Percentiles rank a stretch among this genome's conserved stretches.
These are phyloP conservation scores for Violaceomyces palustris DNA, from an alignment of 1,284 basidiomycete genomes.

Conservation along the genomic window DNA sequence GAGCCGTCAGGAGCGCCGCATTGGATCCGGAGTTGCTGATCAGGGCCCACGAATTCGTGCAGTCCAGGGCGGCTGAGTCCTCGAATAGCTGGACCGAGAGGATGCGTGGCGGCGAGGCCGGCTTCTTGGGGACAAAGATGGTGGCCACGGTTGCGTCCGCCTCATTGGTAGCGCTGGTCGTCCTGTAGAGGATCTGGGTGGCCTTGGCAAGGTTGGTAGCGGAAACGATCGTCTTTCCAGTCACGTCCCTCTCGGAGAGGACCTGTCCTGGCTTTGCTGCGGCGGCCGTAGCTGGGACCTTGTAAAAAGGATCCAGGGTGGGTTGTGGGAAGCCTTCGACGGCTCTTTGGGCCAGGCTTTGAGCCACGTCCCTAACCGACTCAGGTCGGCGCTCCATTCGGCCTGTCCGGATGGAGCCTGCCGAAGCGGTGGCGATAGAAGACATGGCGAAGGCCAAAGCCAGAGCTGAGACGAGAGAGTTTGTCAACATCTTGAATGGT, in stretches of 20 bases:
- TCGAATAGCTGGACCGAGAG: slow-evolving; percentile 30
- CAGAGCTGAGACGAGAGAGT: too few relatives aligned
- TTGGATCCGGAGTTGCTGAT: slow-evolving; percentile 5
- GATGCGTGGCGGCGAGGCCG: slow-evolving; percentile 27
- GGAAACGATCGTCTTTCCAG: slow-evolving; percentile 16
- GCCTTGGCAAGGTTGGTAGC: slow-evolving; percentile 11
- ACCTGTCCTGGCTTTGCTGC: slow-evolving; percentile 22
- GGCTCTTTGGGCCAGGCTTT: too few relatives aligned
- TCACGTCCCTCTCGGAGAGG: slow-evolving; percentile 14
- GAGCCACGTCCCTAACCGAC: too few relatives aligned
- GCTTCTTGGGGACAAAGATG: slow-evolving; percentile 30
- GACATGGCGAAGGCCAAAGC: too few relatives aligned
- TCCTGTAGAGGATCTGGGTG: slow-evolving; percentile 36
- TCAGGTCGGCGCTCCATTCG: too few relatives aligned
- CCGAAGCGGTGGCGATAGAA: too few relatives aligned
- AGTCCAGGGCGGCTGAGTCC: slow-evolving; percentile 28
- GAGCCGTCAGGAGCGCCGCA: slow-evolving; percentile 8
- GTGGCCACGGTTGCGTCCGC: slow-evolving; percentile 25
- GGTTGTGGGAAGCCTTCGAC: slow-evolving; percentile 26
- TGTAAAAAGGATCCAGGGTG: slow-evolving; percentile 33
- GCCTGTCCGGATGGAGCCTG: too few relatives aligned
- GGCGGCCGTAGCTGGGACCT: slow-evolving; percentile 10
- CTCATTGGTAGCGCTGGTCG: slow-evolving; percentile 13
- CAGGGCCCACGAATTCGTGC: slow-evolving; percentile 28
- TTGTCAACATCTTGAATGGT: too few relatives aligned